Conservation (phyloP, 257 asterid genomes). For the Scutellaria barbata region DNA sequence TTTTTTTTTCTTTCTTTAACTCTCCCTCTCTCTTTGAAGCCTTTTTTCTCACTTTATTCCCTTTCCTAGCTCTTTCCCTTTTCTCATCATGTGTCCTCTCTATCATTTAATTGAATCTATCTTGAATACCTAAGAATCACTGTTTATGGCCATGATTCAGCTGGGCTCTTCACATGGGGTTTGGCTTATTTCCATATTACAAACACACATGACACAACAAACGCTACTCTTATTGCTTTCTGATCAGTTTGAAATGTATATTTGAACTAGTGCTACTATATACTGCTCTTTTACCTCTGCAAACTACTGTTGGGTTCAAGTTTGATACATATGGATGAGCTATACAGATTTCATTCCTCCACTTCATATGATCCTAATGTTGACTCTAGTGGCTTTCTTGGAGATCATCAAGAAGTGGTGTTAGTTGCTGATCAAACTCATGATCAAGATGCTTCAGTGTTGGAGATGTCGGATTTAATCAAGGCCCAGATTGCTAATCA, state of each 20-base stretch:
- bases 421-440: constrained; percentile 6
- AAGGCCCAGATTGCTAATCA: constrained; percentile 84
- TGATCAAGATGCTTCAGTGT: constrained; percentile 19
- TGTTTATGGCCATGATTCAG: constrained; percentile 24
- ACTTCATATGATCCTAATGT: constrained; percentile 5
- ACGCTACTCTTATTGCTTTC: not conserved
- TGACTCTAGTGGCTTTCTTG: constrained; percentile 10
- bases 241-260: not conserved
- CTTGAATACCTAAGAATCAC: constrained; percentile 38
- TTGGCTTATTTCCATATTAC: not conserved
- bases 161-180: constrained; percentile 33
- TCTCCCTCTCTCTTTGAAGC: constrained; percentile 18
- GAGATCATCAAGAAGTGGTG: constrained; percentile 2
- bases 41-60: not conserved
- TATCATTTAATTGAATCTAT: not conserved
- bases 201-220: not conserved
- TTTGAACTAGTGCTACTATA: too few species aligned
- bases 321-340: constrained; percentile 35
- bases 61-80: not conserved
- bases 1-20: not conserved
- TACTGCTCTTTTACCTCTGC: constrained; percentile 13
- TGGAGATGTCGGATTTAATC: constrained; percentile 55
- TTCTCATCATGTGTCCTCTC: constrained; percentile 15
- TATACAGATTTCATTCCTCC: constrained; percentile 43
- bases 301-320: constrained; percentile 8